phyloP scores from a whole-genome alignment of 1,284 basidiomycete species.

The Mycena citricolor region DNA sequence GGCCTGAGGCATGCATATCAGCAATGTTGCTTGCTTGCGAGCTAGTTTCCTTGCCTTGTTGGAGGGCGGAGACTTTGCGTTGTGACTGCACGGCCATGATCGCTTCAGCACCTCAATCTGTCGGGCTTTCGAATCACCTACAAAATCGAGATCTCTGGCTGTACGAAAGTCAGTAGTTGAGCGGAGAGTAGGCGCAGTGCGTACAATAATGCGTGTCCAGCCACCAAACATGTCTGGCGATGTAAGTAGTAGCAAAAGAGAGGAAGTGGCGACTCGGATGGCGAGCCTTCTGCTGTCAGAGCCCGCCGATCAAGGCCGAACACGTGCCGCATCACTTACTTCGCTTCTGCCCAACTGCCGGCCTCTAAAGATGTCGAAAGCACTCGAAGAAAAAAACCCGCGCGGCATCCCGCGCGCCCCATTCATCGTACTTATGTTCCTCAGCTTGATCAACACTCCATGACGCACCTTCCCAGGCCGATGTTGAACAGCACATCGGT shows the following conservation, averaged over 20 bases:
- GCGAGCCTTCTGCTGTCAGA: too few species aligned
- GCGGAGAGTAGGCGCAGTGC: not conserved
- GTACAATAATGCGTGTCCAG: conserved; percentile 16
- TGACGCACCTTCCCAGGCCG: conserved; percentile 36
- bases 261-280: conserved; percentile 87
- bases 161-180: not conserved
- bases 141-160: conserved; percentile 72
- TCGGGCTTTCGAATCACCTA: conserved; percentile 32
- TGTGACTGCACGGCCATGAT: conserved; percentile 48
- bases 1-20: conserved; percentile 37
- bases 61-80: conserved; percentile 62
- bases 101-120: conserved; percentile 3
- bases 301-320: too few species aligned
- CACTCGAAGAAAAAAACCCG: conserved; percentile 64
- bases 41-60: conserved; percentile 19
- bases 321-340: too few species aligned
- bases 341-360: too few species aligned
- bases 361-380: conserved; percentile 22
- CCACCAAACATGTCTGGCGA: conserved; percentile 17
- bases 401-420: conserved; percentile 93
- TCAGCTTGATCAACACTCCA: not conserved
- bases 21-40: too few species aligned
- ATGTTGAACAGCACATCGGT: conserved; percentile 87
- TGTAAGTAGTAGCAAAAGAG: conserved; percentile 32
- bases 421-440: conserved; percentile 75